Evolutionary conservation across 345 rosid species (phyloP), one percentile per base, ranked within the genome.

Genomic region (Salix arbutifolia): DNA sequence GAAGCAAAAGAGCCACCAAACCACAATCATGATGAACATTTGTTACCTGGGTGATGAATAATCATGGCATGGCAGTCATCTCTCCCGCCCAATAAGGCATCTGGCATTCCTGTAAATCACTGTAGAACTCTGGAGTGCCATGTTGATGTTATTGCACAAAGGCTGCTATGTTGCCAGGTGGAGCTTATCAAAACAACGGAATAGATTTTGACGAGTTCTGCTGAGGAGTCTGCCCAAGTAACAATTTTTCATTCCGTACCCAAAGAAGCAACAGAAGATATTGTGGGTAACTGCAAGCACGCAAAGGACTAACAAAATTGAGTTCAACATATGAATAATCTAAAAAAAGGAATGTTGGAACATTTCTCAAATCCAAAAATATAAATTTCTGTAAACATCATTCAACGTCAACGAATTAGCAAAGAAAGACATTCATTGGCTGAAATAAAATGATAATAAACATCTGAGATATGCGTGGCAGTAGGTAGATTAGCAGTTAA

Each of bases 281-380:
- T 10, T 37, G 28, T 48, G 46, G 56, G 74, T 60, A 25, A 67
- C 85, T 82, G 75, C 74, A 56, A 23, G 8, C 30, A 61, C 18
- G 42, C 17, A 56, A 38, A 18, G 62, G 19, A 42, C 61, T 26
- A 5, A 17, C 11, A 72, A 23, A 50, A 68, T 23, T 61, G 50
- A 67, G 38, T 14, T 73, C 3, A 23, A 73, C 12, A 4, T 74
- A n/a, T 17, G 44, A 37, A 67, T 40, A 23, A 72, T 4, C 23
- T 21, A 8, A 31, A 18, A 14, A 35, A 11, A 17, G 6, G 35
- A n/a, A 16, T 17, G 23, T 7, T 7, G n/a, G 14, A 23, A 28
- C 16, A 42, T 48, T 28, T 30, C 30, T 16, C 28, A 13, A 28
- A 31, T n/a, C 74, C 28, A 74, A 11, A 37, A 11, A 21, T 26